A percentile compares a stretch with the other conserved stretches of the same genome.
Conservation (phyloP, 2,329 filamentous ascomycete genomes). For the Cryphonectria carpinicola region DNA sequence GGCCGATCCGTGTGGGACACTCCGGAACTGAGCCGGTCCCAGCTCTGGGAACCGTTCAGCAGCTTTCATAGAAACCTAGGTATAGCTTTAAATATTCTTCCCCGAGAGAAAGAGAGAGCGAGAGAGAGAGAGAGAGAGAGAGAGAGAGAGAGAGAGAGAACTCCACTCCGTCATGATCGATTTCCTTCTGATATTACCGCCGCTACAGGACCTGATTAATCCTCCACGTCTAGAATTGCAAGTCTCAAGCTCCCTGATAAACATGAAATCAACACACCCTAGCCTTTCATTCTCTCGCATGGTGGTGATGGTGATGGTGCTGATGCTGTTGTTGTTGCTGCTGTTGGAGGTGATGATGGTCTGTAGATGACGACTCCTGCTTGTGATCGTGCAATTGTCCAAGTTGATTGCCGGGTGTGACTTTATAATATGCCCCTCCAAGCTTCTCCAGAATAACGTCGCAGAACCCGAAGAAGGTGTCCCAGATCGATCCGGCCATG, state of each 20-base stretch:
- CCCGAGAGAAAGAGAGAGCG: too few species aligned
- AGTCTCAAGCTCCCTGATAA: background rate
- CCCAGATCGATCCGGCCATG: constrained; percentile 3
- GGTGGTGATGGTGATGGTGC: constrained; percentile 1
- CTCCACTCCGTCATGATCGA: too few species aligned
- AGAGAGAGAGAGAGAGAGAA: too few species aligned
- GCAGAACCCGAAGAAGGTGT: constrained; percentile 15
- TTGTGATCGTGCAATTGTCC: background rate
- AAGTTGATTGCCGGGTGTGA: background rate
- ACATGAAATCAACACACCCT: background rate
- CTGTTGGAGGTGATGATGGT: background rate
- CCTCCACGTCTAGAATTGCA: background rate
- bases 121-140: too few species aligned
- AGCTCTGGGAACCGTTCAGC: background rate
- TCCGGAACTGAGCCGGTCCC: background rate
- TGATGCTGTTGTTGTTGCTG: background rate
- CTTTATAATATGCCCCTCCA: constrained; percentile 16
- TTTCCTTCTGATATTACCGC: too few species aligned
- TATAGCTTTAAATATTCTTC: background rate
- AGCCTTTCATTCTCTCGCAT: background rate
- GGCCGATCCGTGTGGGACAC: background rate
- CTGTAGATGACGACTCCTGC: background rate
- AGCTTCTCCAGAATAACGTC: constrained; percentile 21
- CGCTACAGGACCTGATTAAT: too few species aligned
- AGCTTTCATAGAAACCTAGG: background rate